These are phyloP conservation scores for Neofusicoccum umdonicola DNA, from an alignment of 2,329 filamentous ascomycete species.

Conservation along the genomic window DNA sequence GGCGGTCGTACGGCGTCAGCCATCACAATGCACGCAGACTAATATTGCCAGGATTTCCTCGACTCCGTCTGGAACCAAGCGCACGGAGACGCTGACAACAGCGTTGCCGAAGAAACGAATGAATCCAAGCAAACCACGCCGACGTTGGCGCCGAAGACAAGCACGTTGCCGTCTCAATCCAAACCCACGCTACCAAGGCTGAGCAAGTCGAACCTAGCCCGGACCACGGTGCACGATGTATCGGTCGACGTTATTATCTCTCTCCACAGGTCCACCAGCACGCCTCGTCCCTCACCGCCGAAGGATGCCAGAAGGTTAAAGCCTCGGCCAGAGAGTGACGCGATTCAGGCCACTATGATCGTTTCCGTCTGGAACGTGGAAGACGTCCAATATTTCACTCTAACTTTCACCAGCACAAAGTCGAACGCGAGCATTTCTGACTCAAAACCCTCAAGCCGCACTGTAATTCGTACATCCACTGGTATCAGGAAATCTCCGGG, in stretches of 20 bases:
- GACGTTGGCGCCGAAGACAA: conserved; percentile 17
- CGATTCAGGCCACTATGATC: conserved; percentile 69
- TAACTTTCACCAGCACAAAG: conserved; percentile 67
- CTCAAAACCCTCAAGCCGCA: conserved; percentile 31
- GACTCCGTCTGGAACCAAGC: conserved; percentile 43
- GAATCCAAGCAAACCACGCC: conserved; percentile 7
- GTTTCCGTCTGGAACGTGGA: conserved; percentile 73
- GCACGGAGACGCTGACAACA: conserved; percentile 5
- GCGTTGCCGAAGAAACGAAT: neutral
- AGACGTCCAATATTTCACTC: conserved; percentile 66
- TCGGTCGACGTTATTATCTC: conserved; percentile 67
- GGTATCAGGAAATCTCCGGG: conserved; percentile 34
- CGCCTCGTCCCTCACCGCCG: neutral
- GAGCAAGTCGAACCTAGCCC: conserved; percentile 37
- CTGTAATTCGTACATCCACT: conserved; percentile 44
- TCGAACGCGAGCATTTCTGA: conserved; percentile 1
- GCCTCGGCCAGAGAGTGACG: conserved; percentile 18
- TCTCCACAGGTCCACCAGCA: conserved; percentile 30
- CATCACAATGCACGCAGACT: neutral
- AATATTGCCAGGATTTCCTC: conserved; percentile 38
- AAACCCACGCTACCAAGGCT: conserved; percentile 25
- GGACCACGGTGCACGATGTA: conserved; percentile 55
- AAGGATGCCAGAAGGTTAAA: conserved; percentile 24
- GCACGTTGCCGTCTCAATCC: conserved; percentile 3
- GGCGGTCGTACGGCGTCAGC: conserved; percentile 14